Conservation (phyloP, 163 green algal species). For the Scenedesmus sp. region DNA sequence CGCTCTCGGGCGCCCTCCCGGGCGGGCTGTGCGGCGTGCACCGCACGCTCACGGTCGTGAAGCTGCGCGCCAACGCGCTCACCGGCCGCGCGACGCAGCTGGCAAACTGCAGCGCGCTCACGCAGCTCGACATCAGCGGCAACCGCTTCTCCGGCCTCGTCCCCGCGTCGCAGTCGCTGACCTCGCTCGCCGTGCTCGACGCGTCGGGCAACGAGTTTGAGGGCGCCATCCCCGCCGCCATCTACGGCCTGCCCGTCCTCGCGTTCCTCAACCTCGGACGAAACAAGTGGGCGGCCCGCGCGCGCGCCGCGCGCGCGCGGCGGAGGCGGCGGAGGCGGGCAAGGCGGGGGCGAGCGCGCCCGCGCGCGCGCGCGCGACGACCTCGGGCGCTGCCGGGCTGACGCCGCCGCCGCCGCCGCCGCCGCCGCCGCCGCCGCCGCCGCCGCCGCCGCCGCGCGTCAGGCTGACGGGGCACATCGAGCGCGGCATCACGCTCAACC, state of each 20-base stretch:
- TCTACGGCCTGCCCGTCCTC: slow-evolving; percentile 34
- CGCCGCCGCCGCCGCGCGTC: too few relatives aligned
- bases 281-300: slow-evolving; percentile 34
- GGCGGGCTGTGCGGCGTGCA: background rate
- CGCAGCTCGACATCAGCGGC: slow-evolving; percentile 34
- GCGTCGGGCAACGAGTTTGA: slow-evolving; percentile 19
- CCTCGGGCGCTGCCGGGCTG: too few relatives aligned
- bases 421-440: too few relatives aligned
- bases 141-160: slow-evolving; percentile 15
- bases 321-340: too few relatives aligned
- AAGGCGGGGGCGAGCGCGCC: too few relatives aligned
- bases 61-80: slow-evolving; percentile 25
- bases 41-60: slow-evolving; percentile 30
- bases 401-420: too few relatives aligned
- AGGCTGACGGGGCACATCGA: slow-evolving; percentile 29
- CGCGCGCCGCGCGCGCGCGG: too few relatives aligned
- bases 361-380: too few relatives aligned
- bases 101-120: slow-evolving; percentile 17
- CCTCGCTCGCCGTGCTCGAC: too few relatives aligned
- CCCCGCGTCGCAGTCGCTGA: too few relatives aligned
- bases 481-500: slow-evolving; percentile 29
- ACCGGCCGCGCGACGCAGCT: background rate
- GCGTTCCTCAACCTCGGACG: slow-evolving; percentile 26
- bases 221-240: background rate
- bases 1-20: slow-evolving; percentile 20